These are phyloP conservation scores for Helicostylum pulchrum DNA, from an alignment of 192 early-diverging fungal species.

Conservation along the genomic window DNA sequence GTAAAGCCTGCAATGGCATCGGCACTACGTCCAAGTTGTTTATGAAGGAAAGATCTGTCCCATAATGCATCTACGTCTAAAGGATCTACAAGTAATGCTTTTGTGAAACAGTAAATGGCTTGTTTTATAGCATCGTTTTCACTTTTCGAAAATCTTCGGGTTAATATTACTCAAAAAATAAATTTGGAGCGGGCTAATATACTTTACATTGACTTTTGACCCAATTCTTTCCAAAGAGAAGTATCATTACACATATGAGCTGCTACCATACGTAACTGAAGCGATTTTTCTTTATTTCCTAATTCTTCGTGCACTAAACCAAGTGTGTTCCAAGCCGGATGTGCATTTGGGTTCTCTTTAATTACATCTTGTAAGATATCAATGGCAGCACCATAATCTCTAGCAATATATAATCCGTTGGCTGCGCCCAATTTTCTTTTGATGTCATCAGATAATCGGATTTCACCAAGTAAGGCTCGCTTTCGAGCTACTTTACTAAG, in stretches of 20 bases:
- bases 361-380: constrained; percentile 78
- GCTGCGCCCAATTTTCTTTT: constrained; percentile 69
- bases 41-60: constrained; percentile 65
- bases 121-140: constrained; percentile 66
- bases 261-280: constrained; percentile 82
- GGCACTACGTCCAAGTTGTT: constrained; percentile 46
- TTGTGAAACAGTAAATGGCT: constrained; percentile 79
- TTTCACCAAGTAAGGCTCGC: constrained; percentile 12
- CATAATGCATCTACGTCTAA: constrained; percentile 64
- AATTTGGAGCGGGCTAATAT: background rate
- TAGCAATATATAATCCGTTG: constrained; percentile 68
- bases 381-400: constrained; percentile 69
- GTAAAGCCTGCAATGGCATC: constrained; percentile 59
- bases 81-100: constrained; percentile 63
- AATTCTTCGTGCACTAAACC: constrained; percentile 89
- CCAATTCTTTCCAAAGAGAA: constrained; percentile 81
- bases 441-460: constrained; percentile 42
- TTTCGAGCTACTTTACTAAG: background rate
- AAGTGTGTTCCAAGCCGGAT: constrained; percentile 84
- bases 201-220: constrained; percentile 62
- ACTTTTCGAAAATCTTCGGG: constrained; percentile 24
- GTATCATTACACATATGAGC: constrained; percentile 80
- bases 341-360: constrained; percentile 62
- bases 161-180: background rate
- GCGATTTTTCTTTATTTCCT: constrained; percentile 66